These are phyloP conservation scores for Kodamaea sagamina DNA, from an alignment of 805 yeast genomes.

Conservation along the genomic window DNA sequence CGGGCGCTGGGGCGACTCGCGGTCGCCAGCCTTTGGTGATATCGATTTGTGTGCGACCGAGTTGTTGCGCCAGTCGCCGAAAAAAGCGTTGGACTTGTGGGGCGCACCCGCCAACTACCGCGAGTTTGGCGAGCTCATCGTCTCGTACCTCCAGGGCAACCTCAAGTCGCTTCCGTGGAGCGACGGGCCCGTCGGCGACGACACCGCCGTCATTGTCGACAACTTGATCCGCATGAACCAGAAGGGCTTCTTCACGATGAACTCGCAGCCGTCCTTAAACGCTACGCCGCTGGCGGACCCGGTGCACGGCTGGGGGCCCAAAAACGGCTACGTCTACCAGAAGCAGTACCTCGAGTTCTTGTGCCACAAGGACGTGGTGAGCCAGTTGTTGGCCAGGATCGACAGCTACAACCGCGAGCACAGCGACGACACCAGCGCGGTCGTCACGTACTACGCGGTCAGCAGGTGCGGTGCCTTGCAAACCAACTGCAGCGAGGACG, in stretches of 20 bases:
- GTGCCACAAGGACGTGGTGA: slow-evolving; percentile 55
- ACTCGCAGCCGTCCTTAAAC: slow-evolving; percentile 92
- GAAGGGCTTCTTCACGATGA: slow-evolving; percentile 75
- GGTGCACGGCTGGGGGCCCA: slow-evolving; percentile 93
- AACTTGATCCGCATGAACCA: slow-evolving; percentile 64
- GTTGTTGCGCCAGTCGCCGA: slow-evolving; percentile 78
- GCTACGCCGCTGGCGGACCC: slow-evolving; percentile 72
- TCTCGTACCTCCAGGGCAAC: slow-evolving; percentile 70
- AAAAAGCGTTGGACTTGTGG: slow-evolving; percentile 84
- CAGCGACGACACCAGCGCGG: slow-evolving; percentile 41
- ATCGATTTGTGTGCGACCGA: slow-evolving; percentile 79
- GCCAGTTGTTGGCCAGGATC: slow-evolving; percentile 42
- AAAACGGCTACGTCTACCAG: slow-evolving; percentile 89
- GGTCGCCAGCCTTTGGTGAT: slow-evolving; percentile 96
- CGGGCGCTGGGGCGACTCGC: slow-evolving; percentile 98
- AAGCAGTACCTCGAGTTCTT: slow-evolving; percentile 90
- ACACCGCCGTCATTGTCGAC: slow-evolving; percentile 61
- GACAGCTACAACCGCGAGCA: slow-evolving; percentile 42
- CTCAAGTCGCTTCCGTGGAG: slow-evolving; percentile 88
- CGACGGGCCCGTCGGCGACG: slow-evolving; percentile 83
- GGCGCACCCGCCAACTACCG: slow-evolving; percentile 65
- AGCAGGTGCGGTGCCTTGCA: slow-evolving; percentile 54
- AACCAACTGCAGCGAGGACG: slow-evolving; percentile 72
- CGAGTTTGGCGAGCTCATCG: slow-evolving; percentile 65
- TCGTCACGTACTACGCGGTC: slow-evolving; percentile 79